Percentiles rank a stretch among this genome's conserved stretches.
These are phyloP conservation scores for Pseudogymnoascus sp. DNA, from an alignment of 2,329 filamentous ascomycete species.

Conservation along the genomic window DNA sequence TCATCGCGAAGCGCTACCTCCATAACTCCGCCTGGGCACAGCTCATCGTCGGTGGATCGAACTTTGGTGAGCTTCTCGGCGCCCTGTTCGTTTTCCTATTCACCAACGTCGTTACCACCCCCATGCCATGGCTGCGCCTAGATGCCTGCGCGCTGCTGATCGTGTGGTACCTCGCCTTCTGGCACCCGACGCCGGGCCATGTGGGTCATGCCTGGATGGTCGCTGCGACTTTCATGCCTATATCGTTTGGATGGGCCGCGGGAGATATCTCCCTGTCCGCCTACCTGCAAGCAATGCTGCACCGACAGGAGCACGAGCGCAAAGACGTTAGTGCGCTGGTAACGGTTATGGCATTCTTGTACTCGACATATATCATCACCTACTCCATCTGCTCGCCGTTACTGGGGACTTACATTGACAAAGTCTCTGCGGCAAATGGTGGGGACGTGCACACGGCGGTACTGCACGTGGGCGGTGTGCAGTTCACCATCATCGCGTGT, in stretches of 20 bases:
- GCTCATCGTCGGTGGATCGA: constrained; percentile 42
- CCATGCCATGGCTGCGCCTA: constrained; percentile 41
- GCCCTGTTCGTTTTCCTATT: constrained; percentile 41
- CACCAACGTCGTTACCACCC: constrained; percentile 39
- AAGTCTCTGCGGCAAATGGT: constrained; percentile 28
- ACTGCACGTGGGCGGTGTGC: constrained; percentile 36
- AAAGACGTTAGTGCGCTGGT: constrained; percentile 39
- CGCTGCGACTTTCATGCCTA: constrained; percentile 37
- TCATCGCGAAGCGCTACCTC: constrained; percentile 38
- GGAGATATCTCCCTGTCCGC: constrained; percentile 42
- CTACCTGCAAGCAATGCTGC: constrained; percentile 41
- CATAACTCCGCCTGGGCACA: constrained; percentile 40
- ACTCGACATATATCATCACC: constrained; percentile 40
- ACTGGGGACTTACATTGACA: constrained; percentile 38
- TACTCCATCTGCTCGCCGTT: constrained; percentile 37
- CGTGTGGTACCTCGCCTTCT: constrained; percentile 41
- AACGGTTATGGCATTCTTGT: constrained; percentile 43
- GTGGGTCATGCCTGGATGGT: constrained; percentile 35
- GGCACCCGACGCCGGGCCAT: constrained; percentile 24
- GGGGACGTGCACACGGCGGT: constrained; percentile 34
- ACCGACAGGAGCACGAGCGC: constrained; percentile 33
- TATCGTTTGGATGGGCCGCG: constrained; percentile 42
- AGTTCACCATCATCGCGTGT: constrained; percentile 36
- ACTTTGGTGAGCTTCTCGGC: constrained; percentile 41
- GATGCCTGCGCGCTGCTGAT: constrained; percentile 38